These are phyloP conservation scores for Ashbya aceris DNA, from an alignment of 1,139 yeast genomes.

Conservation along the genomic window DNA sequence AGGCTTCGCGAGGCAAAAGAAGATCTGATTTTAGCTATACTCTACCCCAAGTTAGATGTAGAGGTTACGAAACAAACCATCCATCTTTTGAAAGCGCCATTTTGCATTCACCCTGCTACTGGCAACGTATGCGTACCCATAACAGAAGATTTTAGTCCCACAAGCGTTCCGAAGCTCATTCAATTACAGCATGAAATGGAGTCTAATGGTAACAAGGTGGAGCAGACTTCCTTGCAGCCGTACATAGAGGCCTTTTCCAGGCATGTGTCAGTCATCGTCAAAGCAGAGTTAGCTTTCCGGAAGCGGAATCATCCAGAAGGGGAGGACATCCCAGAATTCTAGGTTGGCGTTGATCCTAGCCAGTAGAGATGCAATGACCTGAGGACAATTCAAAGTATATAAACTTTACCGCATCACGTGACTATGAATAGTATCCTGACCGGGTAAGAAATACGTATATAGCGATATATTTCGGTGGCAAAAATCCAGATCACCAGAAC, in stretches of 20 bases:
- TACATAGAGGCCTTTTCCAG: slow-evolving; percentile 62
- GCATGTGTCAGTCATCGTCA: slow-evolving; percentile 50
- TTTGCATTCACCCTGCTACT: slow-evolving; percentile 94
- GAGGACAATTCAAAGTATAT: too few relatives aligned
- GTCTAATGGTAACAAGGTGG: slow-evolving; percentile 39
- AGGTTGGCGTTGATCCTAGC: background rate
- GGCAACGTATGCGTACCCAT: slow-evolving; percentile 98
- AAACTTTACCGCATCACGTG: too few relatives aligned
- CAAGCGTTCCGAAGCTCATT: slow-evolving; percentile 67
- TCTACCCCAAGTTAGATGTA: slow-evolving; percentile 88
- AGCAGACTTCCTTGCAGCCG: slow-evolving; percentile 63
- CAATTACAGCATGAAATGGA: slow-evolving; percentile 40
- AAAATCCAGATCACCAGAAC: background rate
- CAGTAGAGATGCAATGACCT: background rate
- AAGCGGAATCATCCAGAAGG: slow-evolving; percentile 40
- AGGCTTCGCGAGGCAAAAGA: slow-evolving; percentile 59
- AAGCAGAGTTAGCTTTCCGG: slow-evolving; percentile 41
- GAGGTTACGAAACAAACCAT: slow-evolving; percentile 86
- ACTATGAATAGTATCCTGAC: too few relatives aligned
- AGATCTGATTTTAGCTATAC: slow-evolving; percentile 67
- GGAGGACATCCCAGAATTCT: slow-evolving; percentile 4
- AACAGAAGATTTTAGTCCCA: slow-evolving; percentile 58
- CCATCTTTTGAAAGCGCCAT: slow-evolving; percentile 94
- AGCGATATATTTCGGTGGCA: background rate
- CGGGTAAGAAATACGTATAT: too few relatives aligned